These are phyloP conservation scores for Nicotiana tomentosiformis DNA, from an alignment of 257 asterid genomes.

Conservation along the genomic window DNA sequence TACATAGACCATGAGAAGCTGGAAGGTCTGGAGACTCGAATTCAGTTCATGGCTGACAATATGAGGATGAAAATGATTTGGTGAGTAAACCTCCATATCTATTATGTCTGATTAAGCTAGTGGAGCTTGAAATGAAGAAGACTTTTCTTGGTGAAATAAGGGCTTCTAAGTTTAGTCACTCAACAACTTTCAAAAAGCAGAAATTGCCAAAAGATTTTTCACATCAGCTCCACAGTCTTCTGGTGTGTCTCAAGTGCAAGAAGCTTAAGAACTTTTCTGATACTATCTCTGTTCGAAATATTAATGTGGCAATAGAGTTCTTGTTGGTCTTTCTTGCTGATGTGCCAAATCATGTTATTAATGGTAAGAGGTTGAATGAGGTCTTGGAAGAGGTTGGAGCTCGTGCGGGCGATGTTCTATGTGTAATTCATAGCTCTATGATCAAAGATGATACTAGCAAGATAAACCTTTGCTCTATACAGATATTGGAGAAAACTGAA, in stretches of 20 bases:
- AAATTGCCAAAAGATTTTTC: background rate
- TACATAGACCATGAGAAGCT: background rate
- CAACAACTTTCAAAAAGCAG: background rate
- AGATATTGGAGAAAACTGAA: background rate
- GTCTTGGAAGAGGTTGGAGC: background rate
- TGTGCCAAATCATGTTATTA: background rate
- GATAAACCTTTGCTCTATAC: background rate
- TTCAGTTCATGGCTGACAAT: background rate
- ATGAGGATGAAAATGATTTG: no score
- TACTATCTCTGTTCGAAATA: background rate
- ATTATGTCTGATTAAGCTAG: background rate
- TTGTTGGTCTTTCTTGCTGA: background rate
- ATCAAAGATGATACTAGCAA: background rate
- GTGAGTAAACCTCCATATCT: background rate
- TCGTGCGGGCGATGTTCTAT: background rate
- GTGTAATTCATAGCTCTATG: background rate
- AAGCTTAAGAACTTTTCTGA: background rate
- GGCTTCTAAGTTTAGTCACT: background rate
- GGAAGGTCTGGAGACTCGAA: background rate
- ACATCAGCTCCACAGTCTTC: no score
- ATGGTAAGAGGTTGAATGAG: background rate
- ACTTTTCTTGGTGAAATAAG: background rate
- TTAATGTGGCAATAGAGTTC: background rate
- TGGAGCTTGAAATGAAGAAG: background rate
- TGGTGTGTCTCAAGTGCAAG: no score